These are phyloP conservation scores for Linum trigynum DNA, from an alignment of 345 rosid genomes.

Conservation along the genomic window DNA sequence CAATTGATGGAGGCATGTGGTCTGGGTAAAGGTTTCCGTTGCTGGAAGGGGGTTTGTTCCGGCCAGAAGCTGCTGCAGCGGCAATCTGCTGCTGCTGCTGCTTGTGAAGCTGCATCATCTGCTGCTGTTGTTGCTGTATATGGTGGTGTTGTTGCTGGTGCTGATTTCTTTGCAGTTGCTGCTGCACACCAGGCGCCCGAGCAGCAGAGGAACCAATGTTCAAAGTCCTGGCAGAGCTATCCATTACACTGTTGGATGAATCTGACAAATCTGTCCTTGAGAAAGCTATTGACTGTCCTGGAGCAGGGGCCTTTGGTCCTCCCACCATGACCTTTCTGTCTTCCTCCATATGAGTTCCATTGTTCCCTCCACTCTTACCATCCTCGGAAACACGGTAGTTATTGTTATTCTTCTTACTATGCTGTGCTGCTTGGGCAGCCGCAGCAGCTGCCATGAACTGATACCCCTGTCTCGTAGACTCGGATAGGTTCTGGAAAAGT, in stretches of 20 bases:
- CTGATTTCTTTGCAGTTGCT: constrained; percentile 36
- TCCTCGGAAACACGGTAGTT: constrained; percentile 50
- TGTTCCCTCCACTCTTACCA: constrained; percentile 44
- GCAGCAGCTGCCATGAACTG: constrained; percentile 53
- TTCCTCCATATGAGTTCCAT: constrained; percentile 40
- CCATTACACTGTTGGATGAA: constrained; percentile 50
- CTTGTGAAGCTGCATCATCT: constrained; percentile 64
- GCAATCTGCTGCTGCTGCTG: constrained; percentile 48
- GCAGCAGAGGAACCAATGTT: constrained; percentile 48
- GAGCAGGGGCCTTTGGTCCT: constrained; percentile 25
- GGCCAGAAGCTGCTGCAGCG: constrained; percentile 42
- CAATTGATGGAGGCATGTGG: constrained; percentile 40
- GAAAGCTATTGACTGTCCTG: constrained; percentile 83
- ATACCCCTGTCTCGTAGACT: constrained; percentile 56
- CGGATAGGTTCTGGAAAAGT: constrained; percentile 63
- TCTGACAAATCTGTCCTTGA: constrained; percentile 52
- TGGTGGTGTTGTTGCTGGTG: constrained; percentile 28
- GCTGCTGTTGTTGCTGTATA: constrained; percentile 37
- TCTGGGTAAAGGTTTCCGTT: constrained; percentile 60
- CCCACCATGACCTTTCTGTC: constrained; percentile 51
- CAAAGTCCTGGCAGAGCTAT: constrained; percentile 57
- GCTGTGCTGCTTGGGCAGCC: constrained; percentile 62
- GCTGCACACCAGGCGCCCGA: constrained; percentile 39
- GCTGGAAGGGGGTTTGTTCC: constrained; percentile 58
- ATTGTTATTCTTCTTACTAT: constrained; percentile 41